phyloP scores from a whole-genome alignment of 2,329 filamentous ascomycete genomes.

The Colletotrichum sp. region DNA sequence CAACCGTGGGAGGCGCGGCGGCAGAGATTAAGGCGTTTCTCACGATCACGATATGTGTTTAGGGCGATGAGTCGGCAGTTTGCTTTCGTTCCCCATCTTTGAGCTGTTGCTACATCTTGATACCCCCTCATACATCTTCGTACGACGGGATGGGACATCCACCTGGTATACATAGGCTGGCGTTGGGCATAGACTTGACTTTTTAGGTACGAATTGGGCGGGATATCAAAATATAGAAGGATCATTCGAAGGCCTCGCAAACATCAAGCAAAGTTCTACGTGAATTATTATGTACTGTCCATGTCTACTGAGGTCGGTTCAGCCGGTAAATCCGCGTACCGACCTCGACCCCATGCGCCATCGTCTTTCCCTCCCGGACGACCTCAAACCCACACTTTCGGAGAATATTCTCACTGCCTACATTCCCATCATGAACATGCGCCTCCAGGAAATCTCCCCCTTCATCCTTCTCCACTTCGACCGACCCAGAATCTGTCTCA shows the following conservation, averaged over 20 bases:
- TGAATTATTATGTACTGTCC: rapidly evolving
- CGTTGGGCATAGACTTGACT: not conserved
- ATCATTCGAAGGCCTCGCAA: not conserved
- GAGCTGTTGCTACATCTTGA: constrained; percentile 7
- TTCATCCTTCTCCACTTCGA: not conserved
- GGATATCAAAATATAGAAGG: not conserved
- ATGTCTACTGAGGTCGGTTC: not conserved
- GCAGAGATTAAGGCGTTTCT: not conserved
- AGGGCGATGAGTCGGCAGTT: not conserved
- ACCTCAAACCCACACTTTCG: not conserved
- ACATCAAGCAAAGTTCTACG: not conserved
- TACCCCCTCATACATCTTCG: not conserved
- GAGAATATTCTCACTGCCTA: not conserved
- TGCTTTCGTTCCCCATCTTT: not conserved
- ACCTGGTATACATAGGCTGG: not conserved
- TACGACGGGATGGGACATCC: constrained; percentile 5
- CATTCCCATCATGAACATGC: not conserved
- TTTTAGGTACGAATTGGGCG: not conserved
- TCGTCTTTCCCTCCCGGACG: not conserved
- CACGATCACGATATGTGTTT: not conserved
- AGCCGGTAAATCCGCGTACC: not conserved
- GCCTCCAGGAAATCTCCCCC: not conserved
- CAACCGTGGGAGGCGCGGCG: constrained; percentile 7
- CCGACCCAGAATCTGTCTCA: rapidly evolving
- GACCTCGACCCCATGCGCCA: not conserved